phyloP scores from a whole-genome alignment of 768 basidiomycete species.

The Lactarius hengduanensis region DNA sequence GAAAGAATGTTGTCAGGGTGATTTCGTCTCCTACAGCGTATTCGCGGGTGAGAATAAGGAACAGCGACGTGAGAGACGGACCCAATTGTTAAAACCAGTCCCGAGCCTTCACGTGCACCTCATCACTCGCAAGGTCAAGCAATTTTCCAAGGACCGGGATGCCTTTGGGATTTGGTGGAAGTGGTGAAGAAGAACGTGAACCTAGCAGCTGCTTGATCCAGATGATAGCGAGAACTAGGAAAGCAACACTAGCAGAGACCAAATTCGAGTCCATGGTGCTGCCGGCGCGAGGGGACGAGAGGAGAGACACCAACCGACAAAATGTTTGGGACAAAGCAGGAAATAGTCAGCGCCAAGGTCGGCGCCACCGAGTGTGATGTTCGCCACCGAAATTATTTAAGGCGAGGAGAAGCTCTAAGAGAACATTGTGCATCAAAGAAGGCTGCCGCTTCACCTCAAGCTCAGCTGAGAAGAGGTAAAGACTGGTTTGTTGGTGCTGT shows the following conservation, averaged over 20 bases:
- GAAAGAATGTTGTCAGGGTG: slow-evolving; percentile 29
- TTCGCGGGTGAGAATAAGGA: background rate
- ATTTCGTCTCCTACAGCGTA: slow-evolving; percentile 22
- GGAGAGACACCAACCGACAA: background rate
- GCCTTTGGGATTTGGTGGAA: slow-evolving; percentile 31
- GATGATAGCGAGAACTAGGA: slow-evolving; percentile 12
- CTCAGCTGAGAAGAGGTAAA: background rate
- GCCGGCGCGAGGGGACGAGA: background rate
- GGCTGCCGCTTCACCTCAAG: background rate
- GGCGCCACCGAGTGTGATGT: background rate
- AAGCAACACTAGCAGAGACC: slow-evolving; percentile 6
- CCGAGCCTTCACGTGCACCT: slow-evolving; percentile 26
- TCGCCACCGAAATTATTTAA: background rate
- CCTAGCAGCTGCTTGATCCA: slow-evolving; percentile 22
- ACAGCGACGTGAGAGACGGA: slow-evolving; percentile 1
- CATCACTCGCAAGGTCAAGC: slow-evolving; percentile 29
- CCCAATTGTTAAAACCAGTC: slow-evolving; percentile 32
- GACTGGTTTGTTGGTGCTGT: no score
- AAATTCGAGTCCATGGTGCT: slow-evolving; percentile 17
- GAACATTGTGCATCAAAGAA: background rate
- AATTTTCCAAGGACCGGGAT: slow-evolving; percentile 32
- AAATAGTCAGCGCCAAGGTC: background rate
- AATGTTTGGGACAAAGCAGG: background rate
- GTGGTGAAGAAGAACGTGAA: slow-evolving; percentile 8
- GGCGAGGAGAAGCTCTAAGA: background rate